Conservation (phyloP, 176 grass and related monocot species). For the Triticum timopheevii region DNA sequence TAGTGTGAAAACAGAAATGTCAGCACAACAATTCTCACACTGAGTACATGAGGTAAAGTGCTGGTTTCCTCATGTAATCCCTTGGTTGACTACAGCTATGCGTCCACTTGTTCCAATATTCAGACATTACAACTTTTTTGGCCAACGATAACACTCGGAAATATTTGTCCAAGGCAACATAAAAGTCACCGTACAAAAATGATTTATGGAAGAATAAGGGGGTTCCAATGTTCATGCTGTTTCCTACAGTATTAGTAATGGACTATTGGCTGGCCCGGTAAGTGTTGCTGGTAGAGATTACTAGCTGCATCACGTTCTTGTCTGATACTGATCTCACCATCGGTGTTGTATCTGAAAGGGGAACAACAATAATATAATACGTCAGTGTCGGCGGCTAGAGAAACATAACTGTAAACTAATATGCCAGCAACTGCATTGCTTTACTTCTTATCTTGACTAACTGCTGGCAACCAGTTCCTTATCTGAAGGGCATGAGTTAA, state of each 20-base stretch:
- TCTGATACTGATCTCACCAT: not conserved
- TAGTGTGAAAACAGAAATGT: not conserved
- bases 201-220: not conserved
- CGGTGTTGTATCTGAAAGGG: not conserved
- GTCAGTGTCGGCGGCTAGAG: not conserved
- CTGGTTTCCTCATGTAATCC: not conserved
- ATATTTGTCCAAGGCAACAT: not conserved
- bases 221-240: not conserved
- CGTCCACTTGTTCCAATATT: not conserved
- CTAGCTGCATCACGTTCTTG: too few relatives aligned
- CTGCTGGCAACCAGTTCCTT: not conserved
- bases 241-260: not conserved
- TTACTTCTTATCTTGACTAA: constrained; percentile 23
- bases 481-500: constrained; percentile 7
- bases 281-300: too few relatives aligned
- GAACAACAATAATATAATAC: not conserved
- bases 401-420: not conserved
- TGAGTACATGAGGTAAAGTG: not conserved
- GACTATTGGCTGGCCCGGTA: not conserved
- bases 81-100: not conserved
- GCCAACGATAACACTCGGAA: not conserved
- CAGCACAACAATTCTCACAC: not conserved
- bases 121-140: not conserved
- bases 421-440: not conserved
- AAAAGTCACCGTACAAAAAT: not conserved